A percentile compares a stretch with the other conserved stretches of the same genome.
phyloP scores from a whole-genome alignment of 305 asterid species.

The Solanum chacoense region DNA sequence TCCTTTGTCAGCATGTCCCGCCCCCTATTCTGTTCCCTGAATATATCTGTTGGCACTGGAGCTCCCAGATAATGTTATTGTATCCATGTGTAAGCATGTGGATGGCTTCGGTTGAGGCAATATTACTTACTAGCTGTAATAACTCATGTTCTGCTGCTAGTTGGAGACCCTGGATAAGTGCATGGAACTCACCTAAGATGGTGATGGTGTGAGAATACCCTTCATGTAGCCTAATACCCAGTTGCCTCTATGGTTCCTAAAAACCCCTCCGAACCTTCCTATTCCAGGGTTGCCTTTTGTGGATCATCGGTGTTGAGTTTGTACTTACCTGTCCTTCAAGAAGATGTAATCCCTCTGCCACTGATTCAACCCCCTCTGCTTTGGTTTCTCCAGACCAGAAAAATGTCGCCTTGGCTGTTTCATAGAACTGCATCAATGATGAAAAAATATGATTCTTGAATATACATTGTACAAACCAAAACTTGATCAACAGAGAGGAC shows the following conservation, averaged over 20 bases:
- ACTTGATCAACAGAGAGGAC: neutral
- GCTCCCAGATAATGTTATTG: neutral
- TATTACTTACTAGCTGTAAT: neutral
- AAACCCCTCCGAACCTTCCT: neutral
- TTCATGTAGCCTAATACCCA: neutral
- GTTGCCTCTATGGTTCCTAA: neutral
- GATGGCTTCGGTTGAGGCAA: neutral
- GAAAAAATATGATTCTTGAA: no score
- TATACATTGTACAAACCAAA: no score
- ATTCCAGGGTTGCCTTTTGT: neutral
- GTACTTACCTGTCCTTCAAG: constrained; percentile 4
- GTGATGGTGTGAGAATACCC: neutral
- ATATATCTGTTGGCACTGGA: neutral
- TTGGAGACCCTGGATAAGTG: neutral
- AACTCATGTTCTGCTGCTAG: neutral
- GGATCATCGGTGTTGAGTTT: neutral
- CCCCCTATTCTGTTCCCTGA: neutral
- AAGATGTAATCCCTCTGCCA: neutral
- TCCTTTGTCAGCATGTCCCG: neutral
- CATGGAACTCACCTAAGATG: neutral
- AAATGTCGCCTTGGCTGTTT: constrained; percentile 6
- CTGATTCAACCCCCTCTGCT: neutral
- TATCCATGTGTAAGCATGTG: neutral
- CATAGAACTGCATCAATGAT: neutral
- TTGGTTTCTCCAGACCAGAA: neutral